Conservation (phyloP, 306 rosid genomes). For the Lathyrus sativus region DNA sequence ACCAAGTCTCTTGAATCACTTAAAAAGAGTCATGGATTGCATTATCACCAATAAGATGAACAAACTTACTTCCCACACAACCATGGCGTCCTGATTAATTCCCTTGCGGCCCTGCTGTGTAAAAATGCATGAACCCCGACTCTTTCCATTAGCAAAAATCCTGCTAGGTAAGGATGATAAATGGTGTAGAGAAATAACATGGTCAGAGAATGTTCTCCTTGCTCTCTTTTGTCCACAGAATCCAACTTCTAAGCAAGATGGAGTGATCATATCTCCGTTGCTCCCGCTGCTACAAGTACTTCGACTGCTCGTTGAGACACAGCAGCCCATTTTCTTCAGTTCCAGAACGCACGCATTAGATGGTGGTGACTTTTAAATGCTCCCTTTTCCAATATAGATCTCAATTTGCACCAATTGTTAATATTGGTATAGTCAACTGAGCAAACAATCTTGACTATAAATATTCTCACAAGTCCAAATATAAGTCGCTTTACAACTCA, state of each 20-base stretch:
- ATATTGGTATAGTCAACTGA: slow-evolving; percentile 48
- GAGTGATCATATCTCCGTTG: slow-evolving; percentile 66
- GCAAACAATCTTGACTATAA: slow-evolving; percentile 43
- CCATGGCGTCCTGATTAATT: slow-evolving; percentile 97
- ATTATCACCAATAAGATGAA: not conserved
- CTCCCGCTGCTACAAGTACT: slow-evolving; percentile 80
- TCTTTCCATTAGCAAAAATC: slow-evolving; percentile 80
- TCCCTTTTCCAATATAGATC: slow-evolving; percentile 49
- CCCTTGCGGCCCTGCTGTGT: slow-evolving; percentile 99
- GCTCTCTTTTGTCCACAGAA: slow-evolving; percentile 59
- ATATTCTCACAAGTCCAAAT: slow-evolving; percentile 48
- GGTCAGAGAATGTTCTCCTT: slow-evolving; percentile 77
- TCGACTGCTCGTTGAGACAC: slow-evolving; percentile 81
- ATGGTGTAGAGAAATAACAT: slow-evolving; percentile 58
- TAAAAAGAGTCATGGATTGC: not conserved
- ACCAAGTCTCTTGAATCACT: slow-evolving; percentile 20
- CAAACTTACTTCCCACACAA: slow-evolving; percentile 96
- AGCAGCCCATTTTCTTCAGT: slow-evolving; percentile 78
- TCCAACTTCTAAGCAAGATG: slow-evolving; percentile 58
- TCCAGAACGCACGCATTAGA: slow-evolving; percentile 57
- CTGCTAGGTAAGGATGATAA: slow-evolving; percentile 75
- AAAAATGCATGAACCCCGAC: slow-evolving; percentile 77
- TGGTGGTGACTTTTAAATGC: slow-evolving; percentile 39
- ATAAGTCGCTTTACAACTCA: slow-evolving; percentile 48
- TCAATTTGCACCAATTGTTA: slow-evolving; percentile 55